Evolutionary conservation across 306 rosid genomes (phyloP).

Genomic region (Ormosia emarginata): DNA sequence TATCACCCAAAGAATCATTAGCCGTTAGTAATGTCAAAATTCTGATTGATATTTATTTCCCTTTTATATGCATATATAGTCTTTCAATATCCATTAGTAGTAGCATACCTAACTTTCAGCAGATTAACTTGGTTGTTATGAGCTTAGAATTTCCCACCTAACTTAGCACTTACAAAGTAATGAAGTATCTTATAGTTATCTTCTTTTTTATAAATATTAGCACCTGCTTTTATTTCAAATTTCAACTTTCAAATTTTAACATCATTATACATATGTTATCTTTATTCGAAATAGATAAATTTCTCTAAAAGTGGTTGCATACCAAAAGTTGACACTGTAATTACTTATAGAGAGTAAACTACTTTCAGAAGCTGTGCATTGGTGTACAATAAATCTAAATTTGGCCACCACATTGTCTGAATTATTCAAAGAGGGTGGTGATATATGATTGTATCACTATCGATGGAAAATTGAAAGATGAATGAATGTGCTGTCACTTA

Average conservation of each 20-base stretch:
- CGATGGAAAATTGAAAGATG: neutral
- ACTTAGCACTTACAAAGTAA: too few relatives aligned
- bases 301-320: slow-evolving; percentile 47
- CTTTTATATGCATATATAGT: too few relatives aligned
- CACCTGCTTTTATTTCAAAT: neutral
- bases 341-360: slow-evolving; percentile 39
- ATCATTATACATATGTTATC: neutral
- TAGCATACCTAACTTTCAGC: too few relatives aligned
- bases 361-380: slow-evolving; percentile 42
- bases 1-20: slow-evolving; percentile 41
- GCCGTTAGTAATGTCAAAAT: slow-evolving; percentile 22
- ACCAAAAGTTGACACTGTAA: slow-evolving; percentile 19
- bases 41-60: neutral
- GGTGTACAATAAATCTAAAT: slow-evolving; percentile 43
- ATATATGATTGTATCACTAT: neutral
- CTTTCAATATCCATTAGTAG: too few relatives aligned
- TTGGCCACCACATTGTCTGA: slow-evolving; percentile 38
- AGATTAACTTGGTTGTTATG: too few relatives aligned
- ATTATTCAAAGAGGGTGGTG: neutral
- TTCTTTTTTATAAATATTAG: too few relatives aligned
- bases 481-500: neutral
- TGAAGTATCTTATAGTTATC: neutral
- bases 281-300: slow-evolving; percentile 30
- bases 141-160: too few relatives aligned
- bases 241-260: neutral